Percentiles rank a stretch among this genome's conserved stretches.
These are phyloP conservation scores for Fusarium sp. DNA, from an alignment of 2,329 filamentous ascomycete species.

Conservation along the genomic window DNA sequence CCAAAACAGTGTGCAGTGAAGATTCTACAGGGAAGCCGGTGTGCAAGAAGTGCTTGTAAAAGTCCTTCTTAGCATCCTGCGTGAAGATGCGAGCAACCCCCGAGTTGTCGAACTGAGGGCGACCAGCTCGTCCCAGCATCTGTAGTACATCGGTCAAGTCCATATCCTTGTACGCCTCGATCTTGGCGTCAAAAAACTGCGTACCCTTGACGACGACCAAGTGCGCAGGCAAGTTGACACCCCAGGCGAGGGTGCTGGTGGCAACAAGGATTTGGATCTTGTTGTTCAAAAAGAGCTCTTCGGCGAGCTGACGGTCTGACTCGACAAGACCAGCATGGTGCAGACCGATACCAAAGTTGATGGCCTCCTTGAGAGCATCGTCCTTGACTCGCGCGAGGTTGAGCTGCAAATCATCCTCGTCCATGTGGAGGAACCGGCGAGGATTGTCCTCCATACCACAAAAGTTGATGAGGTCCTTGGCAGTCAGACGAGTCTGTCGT, in stretches of 20 bases:
- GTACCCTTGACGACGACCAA: slow-evolving; percentile 98
- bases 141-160: slow-evolving; percentile 97
- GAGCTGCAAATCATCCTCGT: slow-evolving; percentile 90
- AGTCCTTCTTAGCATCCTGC: slow-evolving; percentile 97
- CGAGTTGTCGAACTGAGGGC: slow-evolving; percentile 95
- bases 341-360: slow-evolving; percentile 96
- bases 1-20: slow-evolving; percentile 93
- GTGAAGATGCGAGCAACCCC: slow-evolving; percentile 98
- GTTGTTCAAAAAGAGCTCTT: slow-evolving; percentile 96
- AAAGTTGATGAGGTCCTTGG: slow-evolving; percentile 95
- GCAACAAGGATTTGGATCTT: slow-evolving; percentile 98
- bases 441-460: slow-evolving; percentile 99
- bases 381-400: slow-evolving; percentile 95
- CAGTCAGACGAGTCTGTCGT: slow-evolving; percentile 93
- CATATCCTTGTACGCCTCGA: slow-evolving; percentile 98
- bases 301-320: slow-evolving; percentile 89
- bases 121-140: slow-evolving; percentile 95
- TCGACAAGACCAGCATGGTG: slow-evolving; percentile 98
- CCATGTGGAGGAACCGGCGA: slow-evolving; percentile 91
- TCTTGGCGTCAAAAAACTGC: slow-evolving; percentile 98
- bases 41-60: slow-evolving; percentile 99
- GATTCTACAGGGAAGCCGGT: slow-evolving; percentile 98
- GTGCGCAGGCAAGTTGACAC: slow-evolving; percentile 96
- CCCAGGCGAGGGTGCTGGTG: slow-evolving; percentile 97
- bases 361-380: slow-evolving; percentile 90